Percentiles rank a stretch among this genome's conserved stretches.
Conservation (phyloP, 495 filamentous ascomycete genomes). For the Tuber microsphaerosporum region DNA sequence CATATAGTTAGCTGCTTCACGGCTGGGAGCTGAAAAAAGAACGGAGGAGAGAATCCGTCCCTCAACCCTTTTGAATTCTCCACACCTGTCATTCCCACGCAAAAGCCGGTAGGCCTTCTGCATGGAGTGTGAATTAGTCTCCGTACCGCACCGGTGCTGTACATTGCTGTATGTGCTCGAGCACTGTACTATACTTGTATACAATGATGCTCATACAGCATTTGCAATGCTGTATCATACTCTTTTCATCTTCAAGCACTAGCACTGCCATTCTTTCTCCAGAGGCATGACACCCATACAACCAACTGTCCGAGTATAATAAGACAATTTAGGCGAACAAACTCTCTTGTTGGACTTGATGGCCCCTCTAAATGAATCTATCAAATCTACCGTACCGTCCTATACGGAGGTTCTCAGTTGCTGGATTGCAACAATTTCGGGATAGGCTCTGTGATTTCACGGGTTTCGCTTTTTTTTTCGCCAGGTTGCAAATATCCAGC, state of each 20-base stretch:
- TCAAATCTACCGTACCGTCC: neutral
- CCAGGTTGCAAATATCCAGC: neutral
- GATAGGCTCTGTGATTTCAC: neutral
- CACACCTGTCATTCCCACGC: neutral
- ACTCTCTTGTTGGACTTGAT: neutral
- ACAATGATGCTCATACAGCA: neutral
- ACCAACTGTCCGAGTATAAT: neutral
- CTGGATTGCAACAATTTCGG: neutral
- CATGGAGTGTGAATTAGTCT: neutral
- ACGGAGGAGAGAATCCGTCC: neutral
- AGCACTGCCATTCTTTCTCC: neutral
- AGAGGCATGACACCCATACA: neutral
- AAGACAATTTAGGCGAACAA: neutral
- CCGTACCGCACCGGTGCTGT: neutral
- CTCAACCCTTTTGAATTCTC: neutral
- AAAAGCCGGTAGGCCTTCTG: neutral
- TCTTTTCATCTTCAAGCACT: neutral
- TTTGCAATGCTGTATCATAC: neutral
- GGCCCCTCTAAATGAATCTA: neutral
- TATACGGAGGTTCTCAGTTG: neutral
- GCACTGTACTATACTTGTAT: neutral
- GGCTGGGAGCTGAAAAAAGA: neutral
- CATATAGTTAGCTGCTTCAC: neutral
- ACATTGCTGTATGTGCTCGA: neutral
- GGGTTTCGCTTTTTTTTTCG: neutral